Evolutionary conservation across 2,329 filamentous ascomycete genomes (phyloP), one percentile per base, ranked within the genome.

Genomic region (Diaporthe citriasiana): DNA sequence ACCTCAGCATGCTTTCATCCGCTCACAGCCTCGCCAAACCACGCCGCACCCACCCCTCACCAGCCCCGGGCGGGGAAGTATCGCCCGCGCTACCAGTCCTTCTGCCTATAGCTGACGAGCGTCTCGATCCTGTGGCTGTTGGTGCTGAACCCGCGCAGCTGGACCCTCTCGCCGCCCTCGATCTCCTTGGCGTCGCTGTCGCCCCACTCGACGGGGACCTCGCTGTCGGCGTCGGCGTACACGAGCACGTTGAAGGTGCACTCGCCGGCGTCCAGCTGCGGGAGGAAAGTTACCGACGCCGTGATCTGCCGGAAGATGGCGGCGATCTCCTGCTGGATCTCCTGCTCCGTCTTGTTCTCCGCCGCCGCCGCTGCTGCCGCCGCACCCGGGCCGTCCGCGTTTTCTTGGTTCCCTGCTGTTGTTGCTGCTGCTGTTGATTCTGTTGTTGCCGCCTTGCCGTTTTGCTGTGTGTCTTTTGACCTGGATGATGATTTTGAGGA

Each of bases 181-280:
- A 99, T 98, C 87, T 99, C 97, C 86, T 98, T 98, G 71, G 96
- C 95, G 83, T 98, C 97, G 78, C 95, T 98, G 85, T 99, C 97
- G 60, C 97, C 97, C 97, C 97, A 99, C 83, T 99, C 97, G 74
- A 99, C 93, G 5, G 97, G 97, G 19, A 99, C 97, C 63, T 98
- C 96, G 74, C 94, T 97, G 84, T 98, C 95, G 25, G 95, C 95
- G 82, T 99, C 96, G 70, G 97, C 97, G 82, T 99, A 99, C 4
- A 99, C 97, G 53, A 99, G 89, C 63, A 99, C 96, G 81, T 99
- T 99, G 88, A 99, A 99, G 15, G 97, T 98, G 87, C 96, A 99
- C 83, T 98, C 94, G 53, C 95, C 95, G 76, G 94, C 92, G 68
- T 75, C 74, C 8, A 99, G 90, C 85, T 98, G 95, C 0, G 97